Evolutionary conservation across 805 yeast species (phyloP).

Genomic region (Sugiyamaella smithiae): DNA sequence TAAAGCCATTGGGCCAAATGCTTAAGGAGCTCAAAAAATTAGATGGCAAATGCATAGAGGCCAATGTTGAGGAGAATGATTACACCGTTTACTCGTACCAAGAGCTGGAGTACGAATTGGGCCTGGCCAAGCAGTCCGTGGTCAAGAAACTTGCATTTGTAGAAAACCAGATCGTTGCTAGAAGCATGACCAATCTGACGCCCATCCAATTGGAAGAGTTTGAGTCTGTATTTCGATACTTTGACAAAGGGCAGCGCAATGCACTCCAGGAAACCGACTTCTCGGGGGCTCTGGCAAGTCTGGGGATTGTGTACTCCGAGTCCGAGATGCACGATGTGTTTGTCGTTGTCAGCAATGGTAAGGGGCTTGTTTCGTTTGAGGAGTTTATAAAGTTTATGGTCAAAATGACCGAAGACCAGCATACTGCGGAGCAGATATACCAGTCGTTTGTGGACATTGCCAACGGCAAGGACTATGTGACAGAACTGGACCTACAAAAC

Average conservation of each 20-base stretch:
- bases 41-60: slow-evolving; percentile 31
- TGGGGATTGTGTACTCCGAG: slow-evolving; percentile 39
- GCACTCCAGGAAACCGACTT: slow-evolving; percentile 43
- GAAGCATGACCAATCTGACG: slow-evolving; percentile 34
- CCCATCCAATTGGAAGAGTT: slow-evolving; percentile 42
- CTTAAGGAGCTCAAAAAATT: slow-evolving; percentile 31
- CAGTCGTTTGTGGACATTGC: slow-evolving; percentile 42
- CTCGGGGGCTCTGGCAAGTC: slow-evolving; percentile 40
- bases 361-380: slow-evolving; percentile 30
- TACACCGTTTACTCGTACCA: slow-evolving; percentile 36
- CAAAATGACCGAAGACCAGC: slow-evolving; percentile 40
- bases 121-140: slow-evolving; percentile 38
- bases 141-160: slow-evolving; percentile 42
- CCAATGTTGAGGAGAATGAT: slow-evolving; percentile 40
- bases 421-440: slow-evolving; percentile 37
- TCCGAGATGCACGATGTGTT: slow-evolving; percentile 41
- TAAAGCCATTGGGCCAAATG: slow-evolving; percentile 36
- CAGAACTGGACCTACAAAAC: slow-evolving; percentile 39
- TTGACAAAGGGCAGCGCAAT: slow-evolving; percentile 38
- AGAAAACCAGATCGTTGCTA: slow-evolving; percentile 41
- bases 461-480: slow-evolving; percentile 39
- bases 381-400: slow-evolving; percentile 38
- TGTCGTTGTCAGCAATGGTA: slow-evolving; percentile 28
- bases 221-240: slow-evolving; percentile 44
- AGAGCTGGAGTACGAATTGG: slow-evolving; percentile 40